Base-by-base conservation (phyloP, 257 asterid species). In the Echium plantagineum region DNA sequence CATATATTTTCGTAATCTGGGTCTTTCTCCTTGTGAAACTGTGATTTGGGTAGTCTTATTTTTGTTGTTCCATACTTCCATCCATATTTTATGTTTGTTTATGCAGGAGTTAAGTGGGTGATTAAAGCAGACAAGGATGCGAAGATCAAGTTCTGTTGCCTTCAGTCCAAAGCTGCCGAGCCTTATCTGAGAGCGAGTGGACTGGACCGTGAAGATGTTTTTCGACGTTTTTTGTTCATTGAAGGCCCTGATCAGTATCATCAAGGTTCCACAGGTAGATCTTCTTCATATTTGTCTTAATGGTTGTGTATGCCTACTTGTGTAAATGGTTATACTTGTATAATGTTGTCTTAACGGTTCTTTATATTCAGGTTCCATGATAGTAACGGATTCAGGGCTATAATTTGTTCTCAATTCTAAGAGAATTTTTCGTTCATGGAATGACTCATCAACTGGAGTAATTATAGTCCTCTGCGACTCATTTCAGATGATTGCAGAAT, bases 101-200 rank as follows among this genome's bases (percentile, higher is more conserved):
- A 4, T 74, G 80, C 63, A 91, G 98, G 98, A 59, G 94, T 85
- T 72, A 91, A 83, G 62, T 75, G 94, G 94, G 77, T 85, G 61
- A 91, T 91, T 68, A 35, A 68, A 63, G 83, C 87, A 15, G 95
- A 88, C 67, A 81, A 68, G 69, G 85, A 84, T 68, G 83, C 72
- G 76, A 85, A 79, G 78, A 84, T 91, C 72, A 88, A 88, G 75
- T 91, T 85, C 74, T 85, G 96, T 68, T 91, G 98, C 61, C 64
- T 91, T 66, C 98, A 88, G 59, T 91, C 98, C 42, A 73, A 82
- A 70, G 94, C 95, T 72, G 96, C 96, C 16, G 93, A 83, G 71
- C 98, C 90, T 66, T 91, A 88, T 87, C 60, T 88, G 87, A 75
- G 71, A 3, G 63, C 71, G 13, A 63, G 85, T 77, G 94, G 93